Evolutionary conservation across 768 basidiomycete species (phyloP), one percentile per base, ranked within the genome.

Genomic region (Calocera viscosa): DNA sequence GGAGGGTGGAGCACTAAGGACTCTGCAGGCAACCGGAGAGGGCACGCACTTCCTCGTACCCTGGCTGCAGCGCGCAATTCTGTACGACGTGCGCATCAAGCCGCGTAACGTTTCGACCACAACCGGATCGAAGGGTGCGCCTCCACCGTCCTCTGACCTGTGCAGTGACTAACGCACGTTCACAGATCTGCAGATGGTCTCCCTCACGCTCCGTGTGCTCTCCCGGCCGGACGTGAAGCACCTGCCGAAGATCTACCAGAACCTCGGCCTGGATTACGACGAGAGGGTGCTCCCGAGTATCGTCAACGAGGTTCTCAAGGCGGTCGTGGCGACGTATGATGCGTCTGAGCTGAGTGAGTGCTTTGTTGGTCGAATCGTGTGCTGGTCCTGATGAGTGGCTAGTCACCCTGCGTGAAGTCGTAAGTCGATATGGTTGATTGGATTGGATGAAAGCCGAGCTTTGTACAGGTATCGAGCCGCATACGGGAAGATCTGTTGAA

Each of bases 61-160:
- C 35, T 93, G 94, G 91, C 80, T 97, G 49, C 95, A 98, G 77
- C 84, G 88, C 67, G 94, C 95, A 26, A 97, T 99, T 77, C 80
- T 98, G 63, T 98, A 95, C 74, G 96, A 99, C 81, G 94, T 93
- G 70, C 87, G 96, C 67, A 97, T 93, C 73, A 98, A 98, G 77
- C 95, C 95, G 60, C 82, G 94, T 91, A 96, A 96, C 74, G 98
- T 98, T 67, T 94, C 91, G n/a, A 97, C 96, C 1, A 96, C 91
- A 1, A 98, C 96, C 26, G 96, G 96, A 35, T 97, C 94, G 11
- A 98, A 98, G 75, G 94, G 53, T 60, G 26, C 26, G 11, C 10
- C 26, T 8, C 7, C 24, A 5, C 53, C 41, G 67, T 63, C 39
- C 33, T 19, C 43, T 24, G 19, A 7, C 24, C 8, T 19, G 7